These are phyloP conservation scores for Scedosporium dehoogii DNA, from an alignment of 2,329 filamentous ascomycete genomes.

Conservation along the genomic window DNA sequence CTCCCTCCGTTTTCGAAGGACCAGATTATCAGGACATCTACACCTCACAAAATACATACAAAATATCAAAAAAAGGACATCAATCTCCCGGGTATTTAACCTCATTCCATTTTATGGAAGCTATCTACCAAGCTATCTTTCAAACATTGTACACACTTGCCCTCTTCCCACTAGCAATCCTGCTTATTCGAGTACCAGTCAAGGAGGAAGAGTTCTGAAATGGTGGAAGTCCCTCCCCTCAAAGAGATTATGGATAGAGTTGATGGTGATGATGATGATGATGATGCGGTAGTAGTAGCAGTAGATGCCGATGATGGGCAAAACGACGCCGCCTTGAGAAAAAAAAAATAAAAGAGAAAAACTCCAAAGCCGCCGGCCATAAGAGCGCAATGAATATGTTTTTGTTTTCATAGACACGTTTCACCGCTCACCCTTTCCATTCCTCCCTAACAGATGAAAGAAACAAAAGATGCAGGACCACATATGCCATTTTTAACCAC, in stretches of 20 bases:
- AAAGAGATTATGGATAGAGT: neutral
- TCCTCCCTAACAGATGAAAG: neutral
- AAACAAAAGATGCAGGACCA: constrained; percentile 1
- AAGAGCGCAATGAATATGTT: neutral
- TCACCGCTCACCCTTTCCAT: neutral
- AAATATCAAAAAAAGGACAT: neutral
- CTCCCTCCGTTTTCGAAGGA: no score
- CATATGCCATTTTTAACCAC: constrained; percentile 2
- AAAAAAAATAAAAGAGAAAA: neutral
- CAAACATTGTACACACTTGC: neutral
- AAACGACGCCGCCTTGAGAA: neutral
- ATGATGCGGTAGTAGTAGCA: neutral
- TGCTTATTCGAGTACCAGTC: neutral
- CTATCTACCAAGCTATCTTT: neutral
- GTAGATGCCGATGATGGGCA: neutral
- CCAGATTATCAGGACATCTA: no score
- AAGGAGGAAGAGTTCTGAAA: neutral
- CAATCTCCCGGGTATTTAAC: neutral
- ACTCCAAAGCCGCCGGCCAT: neutral
- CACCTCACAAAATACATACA: neutral
- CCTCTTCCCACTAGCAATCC: neutral
- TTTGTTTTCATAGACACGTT: neutral
- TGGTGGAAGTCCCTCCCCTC: neutral
- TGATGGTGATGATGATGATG: neutral
- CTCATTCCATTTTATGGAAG: constrained; percentile 1